Evolutionary conservation across 768 basidiomycete species (phyloP), one percentile per base, ranked within the genome.

Genomic region (Tulasnella sp.): DNA sequence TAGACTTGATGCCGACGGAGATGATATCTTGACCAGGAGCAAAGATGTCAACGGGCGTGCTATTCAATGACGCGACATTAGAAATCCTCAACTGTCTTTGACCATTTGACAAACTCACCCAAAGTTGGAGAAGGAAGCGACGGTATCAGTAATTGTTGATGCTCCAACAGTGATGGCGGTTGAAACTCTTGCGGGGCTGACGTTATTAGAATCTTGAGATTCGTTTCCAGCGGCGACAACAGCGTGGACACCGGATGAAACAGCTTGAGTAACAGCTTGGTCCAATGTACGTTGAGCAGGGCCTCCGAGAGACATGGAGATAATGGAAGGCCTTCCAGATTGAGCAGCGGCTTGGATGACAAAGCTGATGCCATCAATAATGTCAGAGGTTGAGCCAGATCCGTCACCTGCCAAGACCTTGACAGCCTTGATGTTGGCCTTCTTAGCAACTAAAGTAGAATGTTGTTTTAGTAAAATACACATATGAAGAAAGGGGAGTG

Each of bases 201-300:
- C 34, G n/a, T 7, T 45, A 27, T 29, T 31, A 6, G 57, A 37
- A 22, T 53, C 50, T 7, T 25, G 31, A 33, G 32, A 28, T 20
- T 56, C 54, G 24, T 58, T 58, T 29, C 57, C 56, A 15, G 54
- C 57, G n/a, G 57, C 56, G 13, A 53, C 55, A 5, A 51, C 41
- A 39, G 56, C 45, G 45, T 53, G 50, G 19, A 57, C 27, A n/a
- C 56, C 56, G 2, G 44, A 13, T 22, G 34, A 24, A 37, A 49
- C 34, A 4, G 47, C 54, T 28, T 33, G 20, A 20, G 53, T 48
- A 3, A 47, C 55, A n/a, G 52, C 52, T 5, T n/a, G 24, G 40
- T 56, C 55, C n/a, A 56, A 16, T 19, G 48, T 28, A 7, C 35
- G 35, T 22, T 33, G 51, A 39, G 39, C 25, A 25, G 48, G 28